Base-by-base conservation (phyloP, 768 basidiomycete genomes). In the Chalciporus pseudorubinellus region DNA sequence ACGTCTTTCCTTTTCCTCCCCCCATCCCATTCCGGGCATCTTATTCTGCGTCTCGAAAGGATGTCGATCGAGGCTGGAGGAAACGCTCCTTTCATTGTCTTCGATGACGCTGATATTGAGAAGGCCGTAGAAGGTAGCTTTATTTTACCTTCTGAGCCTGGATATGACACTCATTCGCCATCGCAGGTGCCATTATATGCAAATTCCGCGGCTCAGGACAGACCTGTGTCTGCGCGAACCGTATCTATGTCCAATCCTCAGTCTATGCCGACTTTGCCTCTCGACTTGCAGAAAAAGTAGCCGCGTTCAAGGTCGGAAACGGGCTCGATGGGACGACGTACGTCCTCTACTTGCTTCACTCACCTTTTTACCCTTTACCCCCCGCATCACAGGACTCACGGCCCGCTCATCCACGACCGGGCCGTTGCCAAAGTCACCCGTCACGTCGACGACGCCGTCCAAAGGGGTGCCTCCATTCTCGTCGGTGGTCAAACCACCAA, bases 51-150 rank as follows among this genome's bases (percentile, higher is more conserved):
- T 31, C 10, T 13, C 29, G 44, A 44, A 42, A 75, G 83, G 56
- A 66, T 84, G 10, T 92, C 92, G 2, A 70, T 93, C 33, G 93
- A 95, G 71, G 89, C 93, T 24, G 92, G 94, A 13, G 95, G 97
- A 24, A 98, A 98, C 59, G 84, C 95, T 0, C 89, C 95, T 0
- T 94, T 99, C 70, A 97, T 98, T 59, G 89, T 99, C 7, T 98
- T 99, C 66, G 89, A 93, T 56, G 97, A 98, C 63, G 95, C 94
- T 0, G 86, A 98, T 65, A 79, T 99, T 46, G 90, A 93, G 44
- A 84, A 87, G 50, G 97, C 97, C 24, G 92, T 99, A 7, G 83
- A 85, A 57, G 90, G 95, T 80, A 65, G 53, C 54, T 20, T 24
- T 20, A 6, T 26, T 26, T 3, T 1, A 20, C 21, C 19, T 4